Conservation (phyloP, 345 rosid species). For the Salix dunnii region DNA sequence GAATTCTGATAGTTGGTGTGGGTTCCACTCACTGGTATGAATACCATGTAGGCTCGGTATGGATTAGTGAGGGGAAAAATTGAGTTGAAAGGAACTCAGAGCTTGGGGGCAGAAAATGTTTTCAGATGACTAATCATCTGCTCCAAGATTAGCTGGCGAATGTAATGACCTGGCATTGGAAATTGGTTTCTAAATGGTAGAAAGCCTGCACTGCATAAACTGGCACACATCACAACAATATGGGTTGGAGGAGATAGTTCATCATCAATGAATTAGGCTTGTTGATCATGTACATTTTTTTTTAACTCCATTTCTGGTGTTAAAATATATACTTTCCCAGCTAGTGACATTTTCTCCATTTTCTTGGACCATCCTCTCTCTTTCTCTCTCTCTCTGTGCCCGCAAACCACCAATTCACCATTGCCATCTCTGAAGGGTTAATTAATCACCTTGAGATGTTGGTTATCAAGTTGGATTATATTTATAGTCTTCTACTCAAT, state of each 20-base stretch:
- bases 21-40: not conserved
- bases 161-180: not conserved
- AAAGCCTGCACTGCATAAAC: not conserved
- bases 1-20: not conserved
- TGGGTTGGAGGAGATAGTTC: not conserved
- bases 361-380: too few relatives aligned
- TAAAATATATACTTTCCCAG: too few relatives aligned
- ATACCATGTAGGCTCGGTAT: not conserved
- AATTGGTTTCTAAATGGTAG: not conserved
- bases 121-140: not conserved
- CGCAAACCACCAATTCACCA: too few relatives aligned
- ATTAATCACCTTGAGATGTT: too few relatives aligned
- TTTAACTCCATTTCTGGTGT: too few relatives aligned
- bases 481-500: too few relatives aligned
- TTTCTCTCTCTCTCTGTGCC: too few relatives aligned
- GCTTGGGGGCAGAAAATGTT: not conserved
- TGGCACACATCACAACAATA: not conserved
- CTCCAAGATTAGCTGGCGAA: not conserved
- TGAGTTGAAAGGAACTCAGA: not conserved
- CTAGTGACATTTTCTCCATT: too few relatives aligned
- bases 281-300: too few relatives aligned
- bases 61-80: not conserved
- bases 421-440: too few relatives aligned
- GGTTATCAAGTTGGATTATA: too few relatives aligned
- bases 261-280: not conserved